A percentile compares a stretch with the other conserved stretches of the same genome.
Conservation (phyloP, 768 basidiomycete genomes). For the Boletus tylopilopsis region DNA sequence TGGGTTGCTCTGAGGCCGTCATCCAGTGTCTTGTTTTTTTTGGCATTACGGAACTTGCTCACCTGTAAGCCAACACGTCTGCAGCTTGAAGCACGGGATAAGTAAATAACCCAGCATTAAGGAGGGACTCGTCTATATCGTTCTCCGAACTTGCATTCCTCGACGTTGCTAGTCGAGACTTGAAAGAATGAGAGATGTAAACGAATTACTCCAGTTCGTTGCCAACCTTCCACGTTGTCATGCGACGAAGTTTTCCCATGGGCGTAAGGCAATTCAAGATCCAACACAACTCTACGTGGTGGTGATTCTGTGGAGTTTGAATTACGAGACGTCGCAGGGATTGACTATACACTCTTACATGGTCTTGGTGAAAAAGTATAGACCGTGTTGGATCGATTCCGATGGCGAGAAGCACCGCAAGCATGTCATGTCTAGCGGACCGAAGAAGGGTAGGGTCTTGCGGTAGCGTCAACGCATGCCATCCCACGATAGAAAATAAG, state of each 20-base stretch:
- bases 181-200: conserved; percentile 1
- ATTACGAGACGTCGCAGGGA: background rate
- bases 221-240: conserved; percentile 96
- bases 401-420: conserved; percentile 79
- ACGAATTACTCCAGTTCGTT: background rate
- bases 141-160: conserved; percentile 72
- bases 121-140: conserved; percentile 74
- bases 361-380: conserved; percentile 83
- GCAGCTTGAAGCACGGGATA: conserved; percentile 95
- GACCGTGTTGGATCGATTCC: conserved; percentile 77
- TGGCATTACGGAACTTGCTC: too few relatives aligned
- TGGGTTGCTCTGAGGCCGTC: conserved; percentile 65
- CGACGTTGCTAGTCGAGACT: conserved; percentile 74
- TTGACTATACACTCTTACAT: conserved; percentile 52
- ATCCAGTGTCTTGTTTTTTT: too few relatives aligned
- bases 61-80: conserved; percentile 74
- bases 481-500: conserved; percentile 86
- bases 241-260: conserved; percentile 75
- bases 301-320: conserved; percentile 53
- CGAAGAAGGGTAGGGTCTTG: conserved; percentile 69
- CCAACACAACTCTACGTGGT: conserved; percentile 89
- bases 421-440: conserved; percentile 67
- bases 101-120: conserved; percentile 84
- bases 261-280: conserved; percentile 82
- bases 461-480: conserved; percentile 92